These are phyloP conservation scores for Pulveroboletus sp. DNA, from an alignment of 768 basidiomycete genomes.

Conservation along the genomic window DNA sequence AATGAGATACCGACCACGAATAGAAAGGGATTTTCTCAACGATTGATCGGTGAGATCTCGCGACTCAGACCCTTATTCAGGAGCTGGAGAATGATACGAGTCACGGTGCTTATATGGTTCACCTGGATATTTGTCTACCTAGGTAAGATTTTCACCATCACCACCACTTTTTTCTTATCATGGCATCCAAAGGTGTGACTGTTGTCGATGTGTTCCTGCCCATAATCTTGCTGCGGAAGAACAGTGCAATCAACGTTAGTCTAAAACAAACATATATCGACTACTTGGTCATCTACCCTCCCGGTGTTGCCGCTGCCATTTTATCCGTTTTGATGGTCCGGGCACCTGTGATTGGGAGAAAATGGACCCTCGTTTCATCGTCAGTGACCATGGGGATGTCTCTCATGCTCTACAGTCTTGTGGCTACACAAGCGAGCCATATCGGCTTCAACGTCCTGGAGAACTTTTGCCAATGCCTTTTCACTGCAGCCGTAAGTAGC, in stretches of 20 bases:
- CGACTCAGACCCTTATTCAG: too few species aligned
- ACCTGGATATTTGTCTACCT: neutral
- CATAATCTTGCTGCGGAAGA: conserved; percentile 13
- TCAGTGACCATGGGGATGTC: conserved; percentile 4
- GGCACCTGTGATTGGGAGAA: too few species aligned
- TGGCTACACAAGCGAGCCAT: conserved; percentile 10
- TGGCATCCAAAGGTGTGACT: neutral
- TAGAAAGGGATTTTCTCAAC: too few species aligned
- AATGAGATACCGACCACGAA: too few species aligned
- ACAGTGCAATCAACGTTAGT: conserved; percentile 5
- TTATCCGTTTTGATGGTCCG: too few species aligned
- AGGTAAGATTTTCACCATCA: neutral
- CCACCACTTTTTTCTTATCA: too few species aligned
- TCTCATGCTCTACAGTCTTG: conserved; percentile 8
- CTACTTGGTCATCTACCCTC: too few species aligned
- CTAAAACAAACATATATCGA: too few species aligned
- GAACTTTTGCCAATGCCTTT: conserved; percentile 11
- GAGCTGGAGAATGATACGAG: too few species aligned
- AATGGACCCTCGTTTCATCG: conserved; percentile 12
- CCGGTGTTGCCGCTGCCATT: too few species aligned
- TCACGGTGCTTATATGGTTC: neutral
- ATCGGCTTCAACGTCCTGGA: conserved; percentile 10
- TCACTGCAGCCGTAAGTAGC: conserved; percentile 5
- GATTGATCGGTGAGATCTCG: too few species aligned
- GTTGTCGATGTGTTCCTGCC: conserved; percentile 4